A percentile compares a stretch with the other conserved stretches of the same genome.
Conservation (phyloP, 116 monocot genomes). For the Cymodocea nodosa region DNA sequence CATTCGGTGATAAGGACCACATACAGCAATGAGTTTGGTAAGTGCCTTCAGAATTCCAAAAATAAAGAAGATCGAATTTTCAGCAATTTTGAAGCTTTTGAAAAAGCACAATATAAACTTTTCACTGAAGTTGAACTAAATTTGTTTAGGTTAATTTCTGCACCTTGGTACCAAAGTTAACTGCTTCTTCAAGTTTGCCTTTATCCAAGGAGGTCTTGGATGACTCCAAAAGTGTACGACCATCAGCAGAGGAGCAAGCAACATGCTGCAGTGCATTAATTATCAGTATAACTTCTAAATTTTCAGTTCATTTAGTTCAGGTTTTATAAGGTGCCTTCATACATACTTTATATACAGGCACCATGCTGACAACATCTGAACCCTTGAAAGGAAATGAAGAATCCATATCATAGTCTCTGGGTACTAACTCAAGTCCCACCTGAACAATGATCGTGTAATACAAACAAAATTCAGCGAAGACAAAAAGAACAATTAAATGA, state of each 20-base stretch:
- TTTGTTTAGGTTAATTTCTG: conserved; percentile 1
- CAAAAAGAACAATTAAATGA: not conserved
- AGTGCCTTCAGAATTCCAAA: conserved; percentile 49
- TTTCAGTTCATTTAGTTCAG: not conserved
- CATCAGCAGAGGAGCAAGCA: conserved; percentile 96
- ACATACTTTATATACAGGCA: conserved; percentile 89
- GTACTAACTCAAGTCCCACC: conserved; percentile 90
- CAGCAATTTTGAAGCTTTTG: not conserved
- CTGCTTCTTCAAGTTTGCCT: conserved; percentile 96
- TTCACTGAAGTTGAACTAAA: too few species aligned
- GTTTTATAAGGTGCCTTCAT: not conserved
- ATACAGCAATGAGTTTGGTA: conserved; percentile 87
- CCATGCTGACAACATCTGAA: conserved; percentile 83
- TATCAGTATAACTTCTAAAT: conserved; percentile 3
- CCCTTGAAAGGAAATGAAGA: conserved; percentile 50
- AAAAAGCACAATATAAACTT: not conserved
- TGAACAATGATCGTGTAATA: conserved; percentile 9
- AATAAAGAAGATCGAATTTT: not conserved
- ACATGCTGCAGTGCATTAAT: conserved; percentile 54
- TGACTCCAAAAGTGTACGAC: conserved; percentile 85
- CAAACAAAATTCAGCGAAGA: conserved; percentile 1
- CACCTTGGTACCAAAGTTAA: conserved; percentile 90
- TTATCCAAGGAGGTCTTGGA: conserved; percentile 94
- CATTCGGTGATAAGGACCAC: conserved; percentile 98
- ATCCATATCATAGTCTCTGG: conserved; percentile 93